Base-by-base conservation (phyloP, 495 filamentous ascomycete species). In the Hyaloscypha variabilis region DNA sequence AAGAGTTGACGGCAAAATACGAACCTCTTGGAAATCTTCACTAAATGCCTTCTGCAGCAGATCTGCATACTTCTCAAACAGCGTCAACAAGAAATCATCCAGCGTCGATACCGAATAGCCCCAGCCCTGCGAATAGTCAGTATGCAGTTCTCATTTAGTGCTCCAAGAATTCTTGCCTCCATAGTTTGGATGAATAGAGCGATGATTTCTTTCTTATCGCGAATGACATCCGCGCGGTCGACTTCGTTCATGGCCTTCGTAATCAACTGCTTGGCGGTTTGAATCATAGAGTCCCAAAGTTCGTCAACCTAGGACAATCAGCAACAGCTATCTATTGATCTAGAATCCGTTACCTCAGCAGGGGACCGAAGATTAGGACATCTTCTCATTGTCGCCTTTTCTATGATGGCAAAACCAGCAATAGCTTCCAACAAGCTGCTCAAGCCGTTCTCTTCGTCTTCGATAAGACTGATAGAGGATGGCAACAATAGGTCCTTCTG, bases 271-370 rank as follows among this genome's bases (percentile, higher is more conserved):
- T 97, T 91, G 6, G 92, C 90, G 25, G 86, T 87, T 71, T 96
- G 91, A 71, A 94, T 98, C 92, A 97, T 94, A 0, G 94, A 97
- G 72, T 97, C 94, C 95, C 95, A 99, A 6, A 99, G 83, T 74
- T 97, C 94, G 71, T 98, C 94, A 57, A 97, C 90, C 91, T 94
- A 65, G 34, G 29, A 62, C 31, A 31, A 62, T 82, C 51, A 81
- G 76, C 23, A 58, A 31, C 8, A 19, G 26, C 28, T 52, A 23
- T 25, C 53, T 8, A 2, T 31, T 10, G 34, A 34, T 24, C 39
- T 24, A 14, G n/a, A 30, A 23, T 46, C 19, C 34, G 76, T 74
- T 76, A 96, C 94, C 82, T 98, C 95, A 62, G 90, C 84, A 17
- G 85, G 78, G n/a, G 93, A 91, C 58, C 95, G 83, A 51, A 98